A percentile compares a stretch with the other conserved stretches of the same genome.
Evolutionary conservation across 148 eudicot species (phyloP).

Genomic region (Diospyros kaki): DNA sequence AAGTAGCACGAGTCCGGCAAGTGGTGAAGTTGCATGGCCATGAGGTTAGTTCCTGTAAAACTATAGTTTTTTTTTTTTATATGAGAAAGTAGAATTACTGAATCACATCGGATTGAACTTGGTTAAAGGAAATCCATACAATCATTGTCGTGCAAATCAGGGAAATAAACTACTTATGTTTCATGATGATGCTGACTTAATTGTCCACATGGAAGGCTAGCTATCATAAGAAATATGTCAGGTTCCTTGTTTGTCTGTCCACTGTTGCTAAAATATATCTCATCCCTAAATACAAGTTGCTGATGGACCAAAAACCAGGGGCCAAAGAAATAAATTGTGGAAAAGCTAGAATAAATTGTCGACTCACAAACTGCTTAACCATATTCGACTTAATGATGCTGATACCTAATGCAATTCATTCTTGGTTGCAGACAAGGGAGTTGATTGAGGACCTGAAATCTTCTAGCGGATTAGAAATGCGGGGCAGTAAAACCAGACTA

Average conservation of each 20-base stretch:
- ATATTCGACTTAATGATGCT: neutral
- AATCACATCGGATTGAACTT: neutral
- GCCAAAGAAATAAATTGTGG: no score
- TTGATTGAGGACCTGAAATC: conserved; percentile 86
- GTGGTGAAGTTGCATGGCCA: conserved; percentile 71
- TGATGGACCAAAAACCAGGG: neutral
- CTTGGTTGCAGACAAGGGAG: conserved; percentile 75
- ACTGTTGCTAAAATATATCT: neutral
- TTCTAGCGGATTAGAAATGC: conserved; percentile 51
- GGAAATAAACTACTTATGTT: neutral
- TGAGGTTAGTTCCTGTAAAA: conserved; percentile 56
- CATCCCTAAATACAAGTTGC: neutral
- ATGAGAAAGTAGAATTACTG: neutral
- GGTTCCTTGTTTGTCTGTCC: neutral
- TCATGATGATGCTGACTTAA: neutral
- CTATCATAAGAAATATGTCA: neutral
- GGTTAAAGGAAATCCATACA: neutral
- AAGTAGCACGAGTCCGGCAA: conserved; percentile 70
- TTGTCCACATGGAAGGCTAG: neutral
- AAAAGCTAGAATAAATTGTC: no score
- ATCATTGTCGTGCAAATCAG: neutral
- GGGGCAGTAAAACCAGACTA: conserved; percentile 66
- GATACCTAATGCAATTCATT: neutral
- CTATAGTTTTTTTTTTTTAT: neutral
- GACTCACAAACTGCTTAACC: neutral